These are phyloP conservation scores for Bonia amplexicaulis DNA, from an alignment of 176 grass and related monocot species.

Conservation along the genomic window DNA sequence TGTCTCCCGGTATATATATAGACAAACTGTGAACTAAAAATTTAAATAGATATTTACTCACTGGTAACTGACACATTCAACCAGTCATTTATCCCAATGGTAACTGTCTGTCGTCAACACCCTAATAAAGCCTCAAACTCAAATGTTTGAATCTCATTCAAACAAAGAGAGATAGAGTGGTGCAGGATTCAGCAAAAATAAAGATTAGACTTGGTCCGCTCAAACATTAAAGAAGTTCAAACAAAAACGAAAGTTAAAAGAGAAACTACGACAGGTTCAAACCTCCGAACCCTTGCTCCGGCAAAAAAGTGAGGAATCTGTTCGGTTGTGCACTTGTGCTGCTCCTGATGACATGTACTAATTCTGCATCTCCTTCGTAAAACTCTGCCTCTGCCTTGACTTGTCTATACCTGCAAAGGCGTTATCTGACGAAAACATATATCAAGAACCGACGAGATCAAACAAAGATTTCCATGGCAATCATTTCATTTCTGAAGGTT, in stretches of 20 bases:
- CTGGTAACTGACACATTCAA: too few species aligned
- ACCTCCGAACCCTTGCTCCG: not conserved
- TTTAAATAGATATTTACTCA: too few species aligned
- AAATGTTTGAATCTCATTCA: too few species aligned
- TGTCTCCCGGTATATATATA: too few species aligned
- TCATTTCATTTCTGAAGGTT: not conserved
- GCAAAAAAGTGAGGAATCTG: constrained; percentile 22
- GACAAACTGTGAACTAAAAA: too few species aligned
- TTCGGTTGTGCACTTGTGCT: not conserved
- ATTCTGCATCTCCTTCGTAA: not conserved
- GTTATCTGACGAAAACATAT: not conserved
- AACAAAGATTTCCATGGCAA: not conserved
- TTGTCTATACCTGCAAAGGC: constrained; percentile 8
- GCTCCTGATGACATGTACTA: not conserved
- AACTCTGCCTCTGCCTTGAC: not conserved
- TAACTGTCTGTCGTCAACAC: too few species aligned
- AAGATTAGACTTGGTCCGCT: too few species aligned
- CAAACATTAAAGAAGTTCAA: constrained; percentile 9
- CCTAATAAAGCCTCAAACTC: too few species aligned
- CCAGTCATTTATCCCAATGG: too few species aligned
- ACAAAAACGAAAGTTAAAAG: constrained; percentile 32
- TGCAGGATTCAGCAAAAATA: too few species aligned
- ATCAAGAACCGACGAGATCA: not conserved
- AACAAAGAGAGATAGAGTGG: too few species aligned
- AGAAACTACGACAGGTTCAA: not conserved